These are phyloP conservation scores for Pythium coloratum DNA, from an alignment of 352 stramenopile genomes.

Conservation along the genomic window DNA sequence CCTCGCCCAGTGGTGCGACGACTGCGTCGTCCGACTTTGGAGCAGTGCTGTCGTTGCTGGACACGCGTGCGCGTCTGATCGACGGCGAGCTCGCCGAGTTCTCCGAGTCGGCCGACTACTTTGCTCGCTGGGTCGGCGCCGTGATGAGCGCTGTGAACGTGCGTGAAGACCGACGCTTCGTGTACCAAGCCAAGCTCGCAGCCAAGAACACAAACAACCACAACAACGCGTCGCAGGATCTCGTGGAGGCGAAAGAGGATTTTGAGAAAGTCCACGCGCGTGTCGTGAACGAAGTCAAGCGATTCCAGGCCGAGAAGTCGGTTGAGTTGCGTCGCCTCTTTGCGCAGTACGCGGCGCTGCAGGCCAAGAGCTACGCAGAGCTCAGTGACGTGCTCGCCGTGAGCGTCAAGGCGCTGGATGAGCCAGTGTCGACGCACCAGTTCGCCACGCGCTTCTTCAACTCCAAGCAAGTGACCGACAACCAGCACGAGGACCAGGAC, in stretches of 20 bases:
- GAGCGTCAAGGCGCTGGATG: conserved; percentile 46
- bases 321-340: conserved; percentile 74
- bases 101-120: conserved; percentile 59
- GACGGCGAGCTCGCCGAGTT: conserved; percentile 75
- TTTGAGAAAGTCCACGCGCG: conserved; percentile 75
- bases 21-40: conserved; percentile 65
- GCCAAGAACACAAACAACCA: conserved; percentile 31
- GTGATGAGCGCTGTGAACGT: conserved; percentile 71
- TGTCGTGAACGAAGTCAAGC: conserved; percentile 72
- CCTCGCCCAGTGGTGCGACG: conserved; percentile 42
- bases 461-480: conserved; percentile 29
- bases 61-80: conserved; percentile 75
- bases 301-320: conserved; percentile 75
- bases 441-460: conserved; percentile 38
- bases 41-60: conserved; percentile 59
- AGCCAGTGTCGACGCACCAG: conserved; percentile 39
- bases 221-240: conserved; percentile 42
- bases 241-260: conserved; percentile 68
- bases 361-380: conserved; percentile 52
- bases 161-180: conserved; percentile 73
- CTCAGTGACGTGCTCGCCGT: conserved; percentile 47
- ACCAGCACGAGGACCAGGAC: conserved; percentile 24
- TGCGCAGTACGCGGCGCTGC: conserved; percentile 63
- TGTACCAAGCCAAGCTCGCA: conserved; percentile 77
- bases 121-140: conserved; percentile 72